phyloP scores from a whole-genome alignment of 768 basidiomycete genomes.

The Auriscalpium vulgare region DNA sequence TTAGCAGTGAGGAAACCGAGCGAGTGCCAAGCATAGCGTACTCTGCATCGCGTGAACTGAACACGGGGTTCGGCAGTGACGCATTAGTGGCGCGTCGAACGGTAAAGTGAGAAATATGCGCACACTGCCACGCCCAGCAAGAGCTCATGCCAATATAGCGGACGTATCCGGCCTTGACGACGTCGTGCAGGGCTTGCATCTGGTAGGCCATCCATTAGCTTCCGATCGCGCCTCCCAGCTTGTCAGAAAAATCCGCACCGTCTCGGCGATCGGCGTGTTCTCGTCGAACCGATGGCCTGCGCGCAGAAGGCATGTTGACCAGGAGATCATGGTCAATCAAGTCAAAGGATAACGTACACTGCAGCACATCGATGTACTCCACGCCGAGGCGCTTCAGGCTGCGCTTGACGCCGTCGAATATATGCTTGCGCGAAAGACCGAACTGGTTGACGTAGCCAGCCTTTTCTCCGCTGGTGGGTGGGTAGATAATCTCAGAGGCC shows the following conservation, averaged over 20 bases:
- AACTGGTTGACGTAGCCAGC: conserved; percentile 22
- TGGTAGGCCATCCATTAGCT: neutral
- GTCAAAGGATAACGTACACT: conserved; percentile 25
- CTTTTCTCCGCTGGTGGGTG: conserved; percentile 26
- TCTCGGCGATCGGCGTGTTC: conserved; percentile 22
- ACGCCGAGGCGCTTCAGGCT: conserved; percentile 33
- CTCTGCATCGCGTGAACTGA: conserved; percentile 1
- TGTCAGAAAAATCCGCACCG: neutral
- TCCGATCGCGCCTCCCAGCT: no score
- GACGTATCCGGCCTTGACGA: conserved; percentile 28
- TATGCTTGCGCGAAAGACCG: conserved; percentile 31
- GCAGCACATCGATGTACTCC: conserved; percentile 39
- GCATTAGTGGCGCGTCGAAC: neutral
- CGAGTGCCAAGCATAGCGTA: neutral
- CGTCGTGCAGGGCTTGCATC: conserved; percentile 31
- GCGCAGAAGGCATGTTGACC: neutral
- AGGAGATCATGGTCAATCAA: neutral
- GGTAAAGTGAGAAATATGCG: conserved; percentile 2
- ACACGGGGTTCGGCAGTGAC: neutral
- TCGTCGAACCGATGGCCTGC: conserved; percentile 22
- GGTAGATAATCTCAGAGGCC: conserved; percentile 21
- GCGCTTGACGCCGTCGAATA: conserved; percentile 37
- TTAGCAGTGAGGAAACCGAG: neutral
- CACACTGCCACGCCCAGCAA: conserved; percentile 20
- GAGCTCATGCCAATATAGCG: conserved; percentile 24